Percentiles rank a stretch among this genome's conserved stretches.
Conservation (phyloP, 1,284 basidiomycete species). For the Tilletia caries region DNA sequence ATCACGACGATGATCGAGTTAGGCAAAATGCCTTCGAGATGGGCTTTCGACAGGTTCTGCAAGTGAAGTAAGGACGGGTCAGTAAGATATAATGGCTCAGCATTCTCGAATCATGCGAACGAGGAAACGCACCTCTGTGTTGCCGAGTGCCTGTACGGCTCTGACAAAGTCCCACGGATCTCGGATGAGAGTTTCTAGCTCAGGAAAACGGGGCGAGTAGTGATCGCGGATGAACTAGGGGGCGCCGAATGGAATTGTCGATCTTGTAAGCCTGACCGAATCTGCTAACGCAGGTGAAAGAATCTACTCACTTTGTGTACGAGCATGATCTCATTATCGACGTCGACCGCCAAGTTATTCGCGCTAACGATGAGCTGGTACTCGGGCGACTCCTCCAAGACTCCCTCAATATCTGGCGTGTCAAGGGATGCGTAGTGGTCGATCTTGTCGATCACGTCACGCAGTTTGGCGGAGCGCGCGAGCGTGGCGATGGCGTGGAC, state of each 20-base stretch:
- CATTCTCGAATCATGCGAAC: neutral
- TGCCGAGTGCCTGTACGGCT: conserved; percentile 82
- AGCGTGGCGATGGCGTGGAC: conserved; percentile 82
- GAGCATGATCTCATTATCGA: conserved; percentile 94
- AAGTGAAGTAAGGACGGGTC: conserved; percentile 20
- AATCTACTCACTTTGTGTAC: conserved; percentile 69
- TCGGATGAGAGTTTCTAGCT: conserved; percentile 87
- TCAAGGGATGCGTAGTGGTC: conserved; percentile 75
- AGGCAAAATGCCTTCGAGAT: conserved; percentile 74
- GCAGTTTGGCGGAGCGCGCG: conserved; percentile 78
- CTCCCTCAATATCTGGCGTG: conserved; percentile 68
- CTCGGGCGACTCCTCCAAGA: conserved; percentile 87
- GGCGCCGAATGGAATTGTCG: conserved; percentile 46
- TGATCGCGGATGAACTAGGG: conserved; percentile 88
- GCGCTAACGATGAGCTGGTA: conserved; percentile 94
- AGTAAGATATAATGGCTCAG: neutral
- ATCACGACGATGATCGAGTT: conserved; percentile 95
- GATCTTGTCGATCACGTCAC: conserved; percentile 74
- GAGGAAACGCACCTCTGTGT: conserved; percentile 57
- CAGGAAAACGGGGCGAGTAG: conserved; percentile 91
- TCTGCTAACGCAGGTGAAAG: neutral
- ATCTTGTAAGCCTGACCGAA: no score
- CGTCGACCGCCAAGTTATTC: conserved; percentile 96
- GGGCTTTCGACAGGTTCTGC: conserved; percentile 76
- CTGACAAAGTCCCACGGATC: conserved; percentile 90